These are phyloP conservation scores for Pythium aristosporum DNA, from an alignment of 352 stramenopile genomes.

Conservation along the genomic window DNA sequence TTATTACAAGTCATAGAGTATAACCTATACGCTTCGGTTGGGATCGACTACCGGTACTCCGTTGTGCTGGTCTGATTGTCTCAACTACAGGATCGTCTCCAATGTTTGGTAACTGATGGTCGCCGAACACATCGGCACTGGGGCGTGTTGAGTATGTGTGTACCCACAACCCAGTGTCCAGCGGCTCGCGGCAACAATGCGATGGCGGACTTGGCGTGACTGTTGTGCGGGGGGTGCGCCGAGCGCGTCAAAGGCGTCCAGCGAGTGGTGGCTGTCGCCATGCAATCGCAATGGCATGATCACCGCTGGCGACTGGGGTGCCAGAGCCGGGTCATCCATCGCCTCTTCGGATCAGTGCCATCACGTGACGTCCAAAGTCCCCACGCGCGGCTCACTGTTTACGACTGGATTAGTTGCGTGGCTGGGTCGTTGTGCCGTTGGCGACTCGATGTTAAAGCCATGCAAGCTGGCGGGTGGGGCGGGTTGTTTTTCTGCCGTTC, in stretches of 20 bases:
- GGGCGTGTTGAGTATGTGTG: too few relatives aligned
- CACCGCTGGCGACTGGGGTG: neutral
- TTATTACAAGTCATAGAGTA: too few relatives aligned
- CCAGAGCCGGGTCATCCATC: constrained; percentile 4
- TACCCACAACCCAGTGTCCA: neutral
- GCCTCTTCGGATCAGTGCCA: constrained; percentile 3
- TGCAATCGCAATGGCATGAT: constrained; percentile 6
- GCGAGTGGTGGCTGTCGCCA: neutral
- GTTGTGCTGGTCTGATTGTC: too few relatives aligned
- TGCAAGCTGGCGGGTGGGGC: neutral
- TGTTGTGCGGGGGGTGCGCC: neutral
- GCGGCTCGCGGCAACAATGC: too few relatives aligned
- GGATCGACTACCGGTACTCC: too few relatives aligned
- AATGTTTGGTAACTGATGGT: too few relatives aligned
- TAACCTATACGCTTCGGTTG: too few relatives aligned
- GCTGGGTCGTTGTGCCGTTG: neutral
- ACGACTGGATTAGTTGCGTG: neutral
- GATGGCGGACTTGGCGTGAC: neutral
- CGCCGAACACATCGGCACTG: too few relatives aligned
- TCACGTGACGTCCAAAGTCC: neutral
- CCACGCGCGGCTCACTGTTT: neutral
- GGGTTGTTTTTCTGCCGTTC: constrained; percentile 5
- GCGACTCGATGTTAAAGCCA: neutral
- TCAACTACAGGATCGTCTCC: too few relatives aligned
- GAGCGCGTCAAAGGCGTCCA: neutral